Evolutionary conservation across 2,329 filamentous ascomycete genomes (phyloP), one percentile per base, ranked within the genome.

Genomic region (Ambrosiella cleistominuta): DNA sequence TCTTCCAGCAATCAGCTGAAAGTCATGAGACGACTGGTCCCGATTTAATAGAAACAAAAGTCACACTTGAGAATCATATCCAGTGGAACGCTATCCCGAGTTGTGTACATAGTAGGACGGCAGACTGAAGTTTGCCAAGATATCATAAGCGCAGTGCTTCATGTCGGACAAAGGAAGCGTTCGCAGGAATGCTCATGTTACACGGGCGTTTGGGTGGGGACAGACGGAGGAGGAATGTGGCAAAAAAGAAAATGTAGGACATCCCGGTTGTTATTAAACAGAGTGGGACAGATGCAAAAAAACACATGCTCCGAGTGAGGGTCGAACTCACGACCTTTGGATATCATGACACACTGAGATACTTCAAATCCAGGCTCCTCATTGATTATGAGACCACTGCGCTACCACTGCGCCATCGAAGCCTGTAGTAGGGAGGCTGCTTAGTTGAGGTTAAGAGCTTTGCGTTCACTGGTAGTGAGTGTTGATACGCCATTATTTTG

Each of bases 251-350:
- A 51, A 49, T 2, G 12, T 49, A 49, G 45, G 44, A 49, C 12
- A 19, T n/a, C 45, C 8, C 67, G 9, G 15, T 35, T 35, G 17
- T 35, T 12, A 53, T 15, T n/a, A 7, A 54, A 42, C 19, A 54
- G 5, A 19, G 13, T 4, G 12, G 39, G 36, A 47, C 4, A 47
- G n/a, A n/a, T 8, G 2, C n/a, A 12, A 47, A 54, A 42, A 7
- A 19, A 54, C 1, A 27, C 13, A 58, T 62, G 61, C 59, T 60
- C 58, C 58, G 55, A 58, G 58, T 62, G 61, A 60, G 61, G 58
- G 56, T 62, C 61, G 61, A 62, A 62, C 61, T 62, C 61, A 60
- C 56, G 58, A 62, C 58, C 61, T 62, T 61, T 60, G 58, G 61
- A 62, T 62, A 56, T 53, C 59, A 60, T 57, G 52, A 54, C 56